Percentiles rank a stretch among this genome's conserved stretches.
These are phyloP conservation scores for Manihot esculenta DNA, from an alignment of 441 rosid genomes.

Conservation along the genomic window DNA sequence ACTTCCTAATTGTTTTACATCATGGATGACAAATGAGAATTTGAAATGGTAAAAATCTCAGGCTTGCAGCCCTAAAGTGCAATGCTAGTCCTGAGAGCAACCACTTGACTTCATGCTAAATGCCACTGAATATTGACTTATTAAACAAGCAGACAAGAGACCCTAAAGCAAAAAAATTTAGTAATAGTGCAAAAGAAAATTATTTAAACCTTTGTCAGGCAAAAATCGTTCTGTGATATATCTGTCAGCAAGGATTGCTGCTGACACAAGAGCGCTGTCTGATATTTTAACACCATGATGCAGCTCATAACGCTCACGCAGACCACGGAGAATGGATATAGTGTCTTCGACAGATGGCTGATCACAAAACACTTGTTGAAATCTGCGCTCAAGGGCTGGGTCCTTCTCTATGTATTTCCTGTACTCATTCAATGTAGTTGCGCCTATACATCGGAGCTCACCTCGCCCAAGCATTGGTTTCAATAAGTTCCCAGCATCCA, in stretches of 20 bases:
- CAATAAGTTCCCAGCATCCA: slow-evolving; percentile 82
- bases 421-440: slow-evolving; percentile 72
- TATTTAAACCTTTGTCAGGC: slow-evolving; percentile 77
- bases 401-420: slow-evolving; percentile 82
- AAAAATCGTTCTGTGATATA: slow-evolving; percentile 79
- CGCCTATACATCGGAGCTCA: slow-evolving; percentile 77
- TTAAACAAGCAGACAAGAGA: neutral
- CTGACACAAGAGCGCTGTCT: slow-evolving; percentile 68
- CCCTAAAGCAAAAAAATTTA: slow-evolving; percentile 6
- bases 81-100: neutral
- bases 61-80: neutral
- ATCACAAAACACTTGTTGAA: slow-evolving; percentile 73
- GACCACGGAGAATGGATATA: slow-evolving; percentile 65
- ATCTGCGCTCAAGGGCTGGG: slow-evolving; percentile 76
- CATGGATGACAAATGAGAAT: neutral
- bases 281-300: slow-evolving; percentile 84
- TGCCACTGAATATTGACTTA: neutral
- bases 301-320: slow-evolving; percentile 68
- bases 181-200: neutral
- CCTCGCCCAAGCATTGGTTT: slow-evolving; percentile 88
- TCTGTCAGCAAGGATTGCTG: slow-evolving; percentile 71
- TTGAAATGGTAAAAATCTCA: neutral
- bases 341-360: slow-evolving; percentile 78
- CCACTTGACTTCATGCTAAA: neutral
- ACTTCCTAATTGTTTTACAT: neutral